Base-by-base conservation (phyloP, 352 stramenopile genomes). In the Globisporangium spinosum region DNA sequence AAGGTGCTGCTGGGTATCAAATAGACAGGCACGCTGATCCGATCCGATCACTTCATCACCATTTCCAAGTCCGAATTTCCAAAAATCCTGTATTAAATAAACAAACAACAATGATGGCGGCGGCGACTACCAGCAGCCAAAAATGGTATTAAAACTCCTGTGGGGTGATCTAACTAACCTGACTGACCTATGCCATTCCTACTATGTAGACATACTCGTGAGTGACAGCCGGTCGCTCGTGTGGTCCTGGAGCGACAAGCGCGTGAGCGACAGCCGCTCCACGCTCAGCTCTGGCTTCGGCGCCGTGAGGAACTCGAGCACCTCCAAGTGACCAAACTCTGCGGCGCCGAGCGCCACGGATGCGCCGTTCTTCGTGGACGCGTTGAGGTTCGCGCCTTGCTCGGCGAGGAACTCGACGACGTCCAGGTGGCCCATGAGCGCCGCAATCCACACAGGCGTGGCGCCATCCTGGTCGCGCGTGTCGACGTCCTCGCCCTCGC, bases 1-100 rank as follows among this genome's bases (percentile, higher is more conserved):
- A 90, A 91, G 70, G 62, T 40, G 43, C 72, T 80, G 66, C 79
- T 93, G 17, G 79, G 80, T 51, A 83, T 92, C 72, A 92, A 91
- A 73, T 91, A 66, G 56, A 12, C 20, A 1, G 32, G 32, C 32
- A 38, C 32, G 32, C 32, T 38, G 7, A 38, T 12, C 5, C 32
- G 32, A 38, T 38, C 32, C 7, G 32, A 38, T 38, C 32, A 38
- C 32, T 38, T 38, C 32, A 38, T 38, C 32, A 38, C 32, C 32
- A 12, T 12, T 38, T 38, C 13, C 38, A 47, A 47, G 38, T 38
- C 27, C 54, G 13, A 10, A 43, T 25, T 29, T 23, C 47, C 49
- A 53, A 40, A 43, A 56, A 43, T 61, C 45, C 32, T 68, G 51
- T 68, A 32, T 32, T 32, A 32, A 32, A 32, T 32, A 32, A 32